These are phyloP conservation scores for Typha latifolia DNA, from an alignment of 176 grass and related monocot genomes.

Conservation along the genomic window DNA sequence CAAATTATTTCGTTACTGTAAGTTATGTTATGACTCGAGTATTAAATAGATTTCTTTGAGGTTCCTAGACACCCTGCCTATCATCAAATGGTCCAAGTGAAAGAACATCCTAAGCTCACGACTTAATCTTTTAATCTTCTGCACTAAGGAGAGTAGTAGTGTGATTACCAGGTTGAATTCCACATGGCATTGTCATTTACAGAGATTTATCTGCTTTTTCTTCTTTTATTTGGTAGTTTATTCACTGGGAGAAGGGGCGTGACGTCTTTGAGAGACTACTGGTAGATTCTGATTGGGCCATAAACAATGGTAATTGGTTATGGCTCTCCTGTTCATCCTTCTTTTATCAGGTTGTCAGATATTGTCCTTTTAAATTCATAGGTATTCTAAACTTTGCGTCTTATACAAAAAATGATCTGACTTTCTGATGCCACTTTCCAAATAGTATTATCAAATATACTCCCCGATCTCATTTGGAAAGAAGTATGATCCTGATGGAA, in stretches of 20 bases:
- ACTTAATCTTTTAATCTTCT: not conserved
- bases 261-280: conserved; percentile 83
- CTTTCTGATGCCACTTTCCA: not conserved
- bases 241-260: conserved; percentile 92
- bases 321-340: conserved; percentile 97
- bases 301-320: conserved; percentile 89
- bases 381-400: not conserved
- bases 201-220: not conserved
- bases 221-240: conserved; percentile 45
- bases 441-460: conserved; percentile 77
- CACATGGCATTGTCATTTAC: not conserved
- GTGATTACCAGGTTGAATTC: not conserved
- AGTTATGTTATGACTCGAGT: too few species aligned
- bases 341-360: conserved; percentile 58
- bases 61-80: not conserved
- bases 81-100: not conserved
- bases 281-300: conserved; percentile 87
- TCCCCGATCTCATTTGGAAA: conserved; percentile 84
- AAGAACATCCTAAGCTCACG: not conserved
- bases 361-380: not conserved
- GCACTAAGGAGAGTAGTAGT: not conserved
- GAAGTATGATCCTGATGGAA: conserved; percentile 84
- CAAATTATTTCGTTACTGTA: too few species aligned
- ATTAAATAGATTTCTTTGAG: not conserved
- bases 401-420: not conserved